phyloP scores from a whole-genome alignment of 2,329 filamentous ascomycete species.

The Hypoxylon sp. region DNA sequence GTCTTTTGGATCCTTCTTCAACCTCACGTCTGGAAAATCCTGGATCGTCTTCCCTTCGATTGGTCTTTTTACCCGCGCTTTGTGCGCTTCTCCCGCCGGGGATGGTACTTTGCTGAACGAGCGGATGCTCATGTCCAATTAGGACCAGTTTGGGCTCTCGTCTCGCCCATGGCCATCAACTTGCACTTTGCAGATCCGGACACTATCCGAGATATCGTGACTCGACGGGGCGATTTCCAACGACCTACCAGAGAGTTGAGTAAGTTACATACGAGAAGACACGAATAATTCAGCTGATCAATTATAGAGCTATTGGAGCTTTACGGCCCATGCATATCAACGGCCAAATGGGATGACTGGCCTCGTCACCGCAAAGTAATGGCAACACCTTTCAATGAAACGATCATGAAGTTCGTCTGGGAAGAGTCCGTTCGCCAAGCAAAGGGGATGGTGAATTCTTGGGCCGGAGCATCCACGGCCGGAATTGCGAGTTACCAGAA shows the following conservation, averaged over 20 bases:
- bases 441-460: constrained; percentile 45
- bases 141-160: constrained; percentile 50
- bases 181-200: constrained; percentile 49
- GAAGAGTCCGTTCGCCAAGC: constrained; percentile 48
- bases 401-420: constrained; percentile 52
- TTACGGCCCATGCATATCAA: constrained; percentile 53
- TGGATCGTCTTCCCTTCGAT: constrained; percentile 43
- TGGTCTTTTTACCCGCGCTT: constrained; percentile 48
- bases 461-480: constrained; percentile 20
- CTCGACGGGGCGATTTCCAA: constrained; percentile 45
- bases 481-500: constrained; percentile 42
- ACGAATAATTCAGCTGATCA: constrained; percentile 7
- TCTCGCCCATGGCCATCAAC: constrained; percentile 43
- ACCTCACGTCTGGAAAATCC: constrained; percentile 44
- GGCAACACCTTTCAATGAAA: constrained; percentile 53
- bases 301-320: constrained; percentile 48
- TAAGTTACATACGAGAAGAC: neutral
- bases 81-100: constrained; percentile 48
- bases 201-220: constrained; percentile 45
- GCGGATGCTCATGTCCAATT: constrained; percentile 8
- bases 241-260: constrained; percentile 45
- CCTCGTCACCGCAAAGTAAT: constrained; percentile 51
- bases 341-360: constrained; percentile 52
- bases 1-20: constrained; percentile 48
- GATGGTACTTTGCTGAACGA: constrained; percentile 37